Conservation (phyloP, 2,329 filamentous ascomycete species). For the Monilinia polystroma region DNA sequence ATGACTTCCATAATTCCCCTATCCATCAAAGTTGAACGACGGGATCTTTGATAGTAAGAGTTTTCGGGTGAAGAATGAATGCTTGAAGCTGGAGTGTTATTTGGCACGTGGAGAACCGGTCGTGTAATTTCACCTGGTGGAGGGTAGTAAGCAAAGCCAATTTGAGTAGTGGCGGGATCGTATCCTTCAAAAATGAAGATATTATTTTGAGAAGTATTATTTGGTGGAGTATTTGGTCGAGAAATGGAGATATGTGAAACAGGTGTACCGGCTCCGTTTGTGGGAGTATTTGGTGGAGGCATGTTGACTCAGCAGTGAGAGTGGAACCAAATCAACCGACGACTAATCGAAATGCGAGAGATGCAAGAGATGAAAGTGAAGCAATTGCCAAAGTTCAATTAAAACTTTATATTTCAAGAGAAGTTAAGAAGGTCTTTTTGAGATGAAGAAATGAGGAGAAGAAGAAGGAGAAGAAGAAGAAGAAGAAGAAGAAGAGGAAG, state of each 20-base stretch:
- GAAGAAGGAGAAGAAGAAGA: no score
- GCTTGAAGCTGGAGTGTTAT: conserved; percentile 18
- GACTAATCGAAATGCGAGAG: background rate
- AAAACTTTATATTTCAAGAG: conserved; percentile 2
- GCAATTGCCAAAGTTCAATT: no score
- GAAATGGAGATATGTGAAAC: conserved; percentile 15
- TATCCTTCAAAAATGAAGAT: conserved; percentile 18
- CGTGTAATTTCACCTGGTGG: conserved; percentile 3
- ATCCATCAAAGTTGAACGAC: conserved; percentile 13
- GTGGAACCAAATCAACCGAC: background rate
- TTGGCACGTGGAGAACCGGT: conserved; percentile 8
- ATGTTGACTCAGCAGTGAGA: conserved; percentile 22
- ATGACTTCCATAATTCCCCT: conserved; percentile 19
- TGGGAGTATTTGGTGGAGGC: conserved; percentile 27
- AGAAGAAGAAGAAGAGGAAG: no score
- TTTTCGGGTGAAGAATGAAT: conserved; percentile 15
- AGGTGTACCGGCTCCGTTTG: conserved; percentile 14
- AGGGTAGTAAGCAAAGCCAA: conserved; percentile 16
- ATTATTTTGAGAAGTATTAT: background rate
- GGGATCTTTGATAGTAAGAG: conserved; percentile 8
- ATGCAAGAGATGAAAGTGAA: no score
- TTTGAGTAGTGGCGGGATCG: conserved; percentile 19
- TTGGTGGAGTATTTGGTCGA: conserved; percentile 9
- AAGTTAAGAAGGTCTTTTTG: background rate
- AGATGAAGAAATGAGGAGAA: no score